These are phyloP conservation scores for Zygotorulaspora sp. DNA, from an alignment of 805 yeast species.

Conservation along the genomic window DNA sequence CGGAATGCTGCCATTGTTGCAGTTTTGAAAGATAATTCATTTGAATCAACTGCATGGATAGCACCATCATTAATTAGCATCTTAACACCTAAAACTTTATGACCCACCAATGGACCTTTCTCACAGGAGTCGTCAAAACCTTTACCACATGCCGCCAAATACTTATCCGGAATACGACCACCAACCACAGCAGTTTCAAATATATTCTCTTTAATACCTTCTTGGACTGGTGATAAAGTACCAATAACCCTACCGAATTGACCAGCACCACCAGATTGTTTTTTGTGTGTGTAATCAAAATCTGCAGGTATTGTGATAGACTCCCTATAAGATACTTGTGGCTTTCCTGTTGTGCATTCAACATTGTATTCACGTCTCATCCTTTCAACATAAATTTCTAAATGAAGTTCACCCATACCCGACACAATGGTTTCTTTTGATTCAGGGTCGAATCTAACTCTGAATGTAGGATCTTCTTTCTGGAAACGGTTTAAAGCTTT, in stretches of 20 bases:
- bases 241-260: constrained; percentile 98
- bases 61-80: constrained; percentile 97
- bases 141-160: constrained; percentile 85
- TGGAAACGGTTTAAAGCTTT: constrained; percentile 97
- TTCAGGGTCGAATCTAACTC: constrained; percentile 89
- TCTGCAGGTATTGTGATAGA: constrained; percentile 67
- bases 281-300: constrained; percentile 94
- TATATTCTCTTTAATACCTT: constrained; percentile 49
- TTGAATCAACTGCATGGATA: constrained; percentile 94
- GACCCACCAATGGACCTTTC: constrained; percentile 96
- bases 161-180: constrained; percentile 95
- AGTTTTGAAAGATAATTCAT: constrained; percentile 89
- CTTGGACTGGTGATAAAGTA: constrained; percentile 57
- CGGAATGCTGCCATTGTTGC: constrained; percentile 91
- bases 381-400: constrained; percentile 97
- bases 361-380: constrained; percentile 96
- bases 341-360: constrained; percentile 92
- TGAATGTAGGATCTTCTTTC: constrained; percentile 97
- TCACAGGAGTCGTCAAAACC: constrained; percentile 94
- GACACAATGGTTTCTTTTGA: constrained; percentile 82
- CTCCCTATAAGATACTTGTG: constrained; percentile 97
- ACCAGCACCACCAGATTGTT: constrained; percentile 99
- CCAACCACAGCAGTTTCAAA: constrained; percentile 90
- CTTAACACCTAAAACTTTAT: constrained; percentile 83
- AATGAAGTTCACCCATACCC: constrained; percentile 97